Evolutionary conservation across 163 green algal genomes (phyloP).

Genomic region (Volvox carteri): DNA sequence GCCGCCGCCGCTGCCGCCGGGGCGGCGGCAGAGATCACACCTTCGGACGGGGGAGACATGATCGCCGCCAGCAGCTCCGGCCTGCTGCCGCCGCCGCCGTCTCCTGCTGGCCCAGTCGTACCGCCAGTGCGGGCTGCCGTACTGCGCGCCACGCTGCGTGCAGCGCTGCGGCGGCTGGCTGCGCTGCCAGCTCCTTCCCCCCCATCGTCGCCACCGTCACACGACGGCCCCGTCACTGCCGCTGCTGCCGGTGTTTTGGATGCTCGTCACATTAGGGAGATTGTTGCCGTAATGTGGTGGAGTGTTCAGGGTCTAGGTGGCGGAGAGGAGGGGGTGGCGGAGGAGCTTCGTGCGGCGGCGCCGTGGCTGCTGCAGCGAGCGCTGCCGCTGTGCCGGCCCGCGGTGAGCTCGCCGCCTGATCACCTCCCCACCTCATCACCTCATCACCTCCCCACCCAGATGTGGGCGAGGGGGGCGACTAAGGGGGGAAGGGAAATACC

Average conservation of each 20-base stretch:
- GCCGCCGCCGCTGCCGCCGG: background rate
- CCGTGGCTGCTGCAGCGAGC: background rate
- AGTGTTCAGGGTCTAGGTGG: background rate
- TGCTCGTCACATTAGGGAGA: conserved; percentile 1
- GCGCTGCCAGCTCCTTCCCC: background rate
- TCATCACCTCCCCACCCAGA: no score
- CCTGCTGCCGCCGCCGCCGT: background rate
- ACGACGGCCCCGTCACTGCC: background rate
- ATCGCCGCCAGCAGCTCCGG: background rate
- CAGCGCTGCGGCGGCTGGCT: background rate
- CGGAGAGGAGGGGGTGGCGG: background rate
- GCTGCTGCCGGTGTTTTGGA: background rate
- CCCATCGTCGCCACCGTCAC: background rate
- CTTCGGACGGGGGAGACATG: background rate
- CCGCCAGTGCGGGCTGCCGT: background rate
- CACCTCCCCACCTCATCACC: background rate
- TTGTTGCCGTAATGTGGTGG: conserved; percentile 4
- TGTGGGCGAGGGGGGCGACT: no score
- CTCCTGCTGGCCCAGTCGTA: background rate
- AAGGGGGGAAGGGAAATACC: no score
- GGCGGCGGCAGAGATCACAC: background rate
- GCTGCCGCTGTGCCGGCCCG: conserved; percentile 25
- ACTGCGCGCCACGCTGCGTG: conserved; percentile 13
- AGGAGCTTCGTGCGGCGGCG: conserved; percentile 2
- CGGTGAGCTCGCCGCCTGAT: background rate